A percentile compares a stretch with the other conserved stretches of the same genome.
Evolutionary conservation across 179 eudicot species (phyloP).

Genomic region (Silene noctiflora): DNA sequence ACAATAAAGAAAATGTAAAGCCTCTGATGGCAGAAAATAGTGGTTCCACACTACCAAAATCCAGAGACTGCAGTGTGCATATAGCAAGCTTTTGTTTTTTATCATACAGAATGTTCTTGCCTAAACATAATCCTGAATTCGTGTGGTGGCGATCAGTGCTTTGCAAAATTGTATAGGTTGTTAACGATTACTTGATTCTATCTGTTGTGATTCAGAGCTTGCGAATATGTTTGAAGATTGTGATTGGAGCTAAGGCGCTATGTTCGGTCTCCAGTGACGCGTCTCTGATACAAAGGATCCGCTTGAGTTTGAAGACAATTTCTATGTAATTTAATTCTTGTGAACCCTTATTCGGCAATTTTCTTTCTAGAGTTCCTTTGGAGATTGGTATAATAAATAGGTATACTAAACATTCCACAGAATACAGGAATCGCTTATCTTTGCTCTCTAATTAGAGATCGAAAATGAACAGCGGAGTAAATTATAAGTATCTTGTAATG

Average conservation of each 20-base stretch:
- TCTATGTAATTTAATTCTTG: slow-evolving; percentile 21
- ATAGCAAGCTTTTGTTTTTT: too few relatives aligned
- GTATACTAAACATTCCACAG: slow-evolving; percentile 13
- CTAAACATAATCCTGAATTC: too few relatives aligned
- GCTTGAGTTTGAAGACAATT: neutral
- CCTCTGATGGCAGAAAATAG: too few relatives aligned
- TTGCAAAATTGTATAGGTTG: too few relatives aligned
- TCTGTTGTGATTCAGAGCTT: slow-evolving; percentile 17
- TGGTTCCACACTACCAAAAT: too few relatives aligned
- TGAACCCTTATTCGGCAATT: slow-evolving; percentile 13
- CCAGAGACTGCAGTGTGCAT: too few relatives aligned
- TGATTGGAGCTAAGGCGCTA: neutral
- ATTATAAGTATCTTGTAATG: neutral
- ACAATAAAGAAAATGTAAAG: too few relatives aligned
- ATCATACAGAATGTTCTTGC: too few relatives aligned
- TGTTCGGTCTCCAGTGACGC: slow-evolving; percentile 7
- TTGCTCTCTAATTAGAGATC: slow-evolving; percentile 4
- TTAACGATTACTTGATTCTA: neutral
- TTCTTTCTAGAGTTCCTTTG: slow-evolving; percentile 8
- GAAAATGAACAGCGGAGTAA: neutral
- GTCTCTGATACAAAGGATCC: slow-evolving; percentile 14
- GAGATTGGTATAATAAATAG: slow-evolving; percentile 23
- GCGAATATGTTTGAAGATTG: neutral
- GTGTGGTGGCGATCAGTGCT: too few relatives aligned
- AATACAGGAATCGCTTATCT: slow-evolving; percentile 6